A percentile compares a stretch with the other conserved stretches of the same genome.
These are phyloP conservation scores for Populus davidiana DNA, from an alignment of 345 rosid species.

Conservation along the genomic window DNA sequence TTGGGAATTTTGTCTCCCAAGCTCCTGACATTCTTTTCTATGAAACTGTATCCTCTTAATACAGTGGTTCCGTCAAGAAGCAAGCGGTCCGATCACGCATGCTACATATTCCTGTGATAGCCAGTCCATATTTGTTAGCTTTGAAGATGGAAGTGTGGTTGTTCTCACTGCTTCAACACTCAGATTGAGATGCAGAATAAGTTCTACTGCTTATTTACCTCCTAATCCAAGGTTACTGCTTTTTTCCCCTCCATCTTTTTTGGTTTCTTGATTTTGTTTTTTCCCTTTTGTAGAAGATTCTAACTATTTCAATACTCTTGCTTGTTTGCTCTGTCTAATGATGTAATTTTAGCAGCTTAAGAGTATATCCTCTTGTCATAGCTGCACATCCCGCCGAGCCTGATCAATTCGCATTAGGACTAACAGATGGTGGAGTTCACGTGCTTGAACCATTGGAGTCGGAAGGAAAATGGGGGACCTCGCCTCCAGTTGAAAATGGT, in stretches of 20 bases:
- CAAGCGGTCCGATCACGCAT: slow-evolving; percentile 67
- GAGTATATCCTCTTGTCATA: slow-evolving; percentile 69
- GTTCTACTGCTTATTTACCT: slow-evolving; percentile 64
- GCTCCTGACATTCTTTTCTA: background rate
- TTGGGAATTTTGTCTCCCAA: background rate
- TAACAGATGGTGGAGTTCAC: slow-evolving; percentile 62
- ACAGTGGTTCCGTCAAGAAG: slow-evolving; percentile 65
- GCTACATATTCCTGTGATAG: slow-evolving; percentile 83
- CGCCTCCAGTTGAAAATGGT: slow-evolving; percentile 73
- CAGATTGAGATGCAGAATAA: slow-evolving; percentile 74
- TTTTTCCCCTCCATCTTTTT: background rate
- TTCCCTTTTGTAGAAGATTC: background rate
- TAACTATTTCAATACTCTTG: background rate
- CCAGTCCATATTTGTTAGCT: slow-evolving; percentile 70
- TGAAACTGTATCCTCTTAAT: slow-evolving; percentile 19
- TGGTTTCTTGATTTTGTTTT: background rate
- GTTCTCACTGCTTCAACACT: slow-evolving; percentile 67
- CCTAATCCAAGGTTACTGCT: slow-evolving; percentile 58
- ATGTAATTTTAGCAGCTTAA: slow-evolving; percentile 50
- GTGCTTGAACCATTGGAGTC: slow-evolving; percentile 70
- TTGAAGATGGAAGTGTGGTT: slow-evolving; percentile 64
- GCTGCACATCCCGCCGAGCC: slow-evolving; percentile 75
- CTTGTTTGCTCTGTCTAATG: background rate
- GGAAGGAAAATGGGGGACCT: slow-evolving; percentile 81
- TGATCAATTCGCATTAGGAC: slow-evolving; percentile 76